Percentiles rank a stretch among this genome's conserved stretches.
Evolutionary conservation across 2,329 filamentous ascomycete species (phyloP).

Genomic region (Diaporthe citrichinensis): DNA sequence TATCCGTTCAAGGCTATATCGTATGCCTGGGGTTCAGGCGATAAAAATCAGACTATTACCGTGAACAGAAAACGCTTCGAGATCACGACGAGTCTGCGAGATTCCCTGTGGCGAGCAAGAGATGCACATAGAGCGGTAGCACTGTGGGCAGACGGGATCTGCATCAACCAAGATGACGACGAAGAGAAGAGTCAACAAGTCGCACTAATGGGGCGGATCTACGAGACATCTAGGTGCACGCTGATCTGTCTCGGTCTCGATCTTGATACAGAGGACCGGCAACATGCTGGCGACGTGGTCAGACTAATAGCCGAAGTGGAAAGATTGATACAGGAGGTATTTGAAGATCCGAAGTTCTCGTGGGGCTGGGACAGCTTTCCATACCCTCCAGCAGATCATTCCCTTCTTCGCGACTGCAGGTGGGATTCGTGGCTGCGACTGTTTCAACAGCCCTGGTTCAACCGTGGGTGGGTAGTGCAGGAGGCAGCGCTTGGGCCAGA

Average conservation of each 20-base stretch:
- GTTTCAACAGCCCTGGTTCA: background rate
- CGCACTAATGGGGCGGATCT: constrained; percentile 10
- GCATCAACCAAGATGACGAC: constrained; percentile 23
- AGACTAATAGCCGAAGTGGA: background rate
- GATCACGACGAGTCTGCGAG: constrained; percentile 11
- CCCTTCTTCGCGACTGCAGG: background rate
- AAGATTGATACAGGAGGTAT: background rate
- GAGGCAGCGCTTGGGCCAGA: constrained; percentile 26
- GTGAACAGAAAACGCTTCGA: background rate
- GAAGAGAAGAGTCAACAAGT: constrained; percentile 8
- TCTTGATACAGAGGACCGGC: background rate
- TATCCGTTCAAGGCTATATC: constrained; percentile 10
- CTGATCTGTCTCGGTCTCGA: constrained; percentile 17
- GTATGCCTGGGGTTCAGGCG: constrained; percentile 12
- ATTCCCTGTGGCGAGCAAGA: background rate
- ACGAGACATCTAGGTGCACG: background rate
- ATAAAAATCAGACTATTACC: background rate
- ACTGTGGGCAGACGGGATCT: background rate
- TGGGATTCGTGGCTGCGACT: background rate
- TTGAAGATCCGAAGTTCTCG: background rate
- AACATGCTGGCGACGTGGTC: background rate
- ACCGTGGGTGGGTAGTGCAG: constrained; percentile 32
- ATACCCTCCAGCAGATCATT: background rate
- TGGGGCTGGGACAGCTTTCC: constrained; percentile 28
- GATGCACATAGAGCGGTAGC: too few relatives aligned